Conservation (phyloP, 2,329 filamentous ascomycete species). For the Chaetothyriales sp. region DNA sequence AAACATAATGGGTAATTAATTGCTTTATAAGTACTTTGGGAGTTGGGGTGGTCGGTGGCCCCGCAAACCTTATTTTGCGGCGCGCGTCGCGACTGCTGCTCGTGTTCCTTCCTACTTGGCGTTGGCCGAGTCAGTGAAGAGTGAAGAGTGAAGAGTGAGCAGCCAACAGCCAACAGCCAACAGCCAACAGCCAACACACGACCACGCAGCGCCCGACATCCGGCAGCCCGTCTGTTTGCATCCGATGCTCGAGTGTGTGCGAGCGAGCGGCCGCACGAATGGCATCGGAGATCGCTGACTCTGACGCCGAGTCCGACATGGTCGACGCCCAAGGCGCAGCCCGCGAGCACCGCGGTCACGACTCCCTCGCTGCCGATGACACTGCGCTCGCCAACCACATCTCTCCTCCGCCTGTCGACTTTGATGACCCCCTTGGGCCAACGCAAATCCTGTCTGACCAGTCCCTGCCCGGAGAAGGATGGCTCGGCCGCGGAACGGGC, state of each 20-base stretch:
- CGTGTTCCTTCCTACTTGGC: too few species aligned
- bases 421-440: slow-evolving; percentile 12
- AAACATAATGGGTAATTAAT: too few species aligned
- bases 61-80: background rate
- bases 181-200: too few species aligned
- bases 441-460: slow-evolving; percentile 12
- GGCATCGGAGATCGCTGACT: slow-evolving; percentile 17
- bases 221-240: background rate
- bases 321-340: slow-evolving; percentile 3
- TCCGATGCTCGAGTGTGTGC: background rate
- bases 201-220: background rate
- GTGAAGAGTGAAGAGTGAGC: too few species aligned
- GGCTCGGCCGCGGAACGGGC: background rate
- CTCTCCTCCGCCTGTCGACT: slow-evolving; percentile 9
- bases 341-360: background rate
- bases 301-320: slow-evolving; percentile 15
- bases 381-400: background rate
- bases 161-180: too few species aligned
- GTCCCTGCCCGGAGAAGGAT: background rate
- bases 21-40: too few species aligned
- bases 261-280: slow-evolving; percentile 2
- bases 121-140: background rate
- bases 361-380: background rate
- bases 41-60: too few species aligned
- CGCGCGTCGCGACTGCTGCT: too few species aligned